A percentile compares a stretch with the other conserved stretches of the same genome.
These are phyloP conservation scores for Populus nigra DNA, from an alignment of 345 rosid species.

Conservation along the genomic window DNA sequence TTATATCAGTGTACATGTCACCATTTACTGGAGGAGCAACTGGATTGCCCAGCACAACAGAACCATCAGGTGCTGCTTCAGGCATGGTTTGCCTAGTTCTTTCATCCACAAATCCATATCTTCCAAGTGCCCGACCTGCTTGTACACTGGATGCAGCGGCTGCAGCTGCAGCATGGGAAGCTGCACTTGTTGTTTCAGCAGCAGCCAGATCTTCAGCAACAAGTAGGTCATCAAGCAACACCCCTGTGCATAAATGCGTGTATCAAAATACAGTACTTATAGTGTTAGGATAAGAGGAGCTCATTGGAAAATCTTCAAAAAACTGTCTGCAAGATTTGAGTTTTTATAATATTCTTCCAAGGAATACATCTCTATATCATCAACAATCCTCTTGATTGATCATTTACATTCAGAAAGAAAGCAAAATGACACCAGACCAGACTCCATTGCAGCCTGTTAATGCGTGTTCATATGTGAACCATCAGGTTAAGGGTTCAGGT, in stretches of 20 bases:
- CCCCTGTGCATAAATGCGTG: slow-evolving; percentile 51
- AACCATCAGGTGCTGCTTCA: slow-evolving; percentile 68
- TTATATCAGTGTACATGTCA: slow-evolving; percentile 87
- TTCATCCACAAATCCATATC: slow-evolving; percentile 80
- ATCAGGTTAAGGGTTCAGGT: neutral
- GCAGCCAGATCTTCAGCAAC: slow-evolving; percentile 96
- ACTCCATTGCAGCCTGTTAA: neutral
- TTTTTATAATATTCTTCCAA: neutral
- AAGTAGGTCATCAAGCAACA: slow-evolving; percentile 93
- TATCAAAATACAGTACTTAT: neutral
- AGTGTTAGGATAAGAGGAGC: neutral
- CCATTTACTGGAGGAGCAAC: slow-evolving; percentile 96
- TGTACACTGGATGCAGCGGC: slow-evolving; percentile 72
- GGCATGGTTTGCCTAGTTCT: slow-evolving; percentile 64
- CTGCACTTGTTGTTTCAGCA: slow-evolving; percentile 86
- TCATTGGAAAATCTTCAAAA: neutral
- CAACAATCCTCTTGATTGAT: neutral
- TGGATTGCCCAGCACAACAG: slow-evolving; percentile 87
- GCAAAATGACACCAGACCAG: neutral
- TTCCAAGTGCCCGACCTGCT: slow-evolving; percentile 61
- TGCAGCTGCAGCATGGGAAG: slow-evolving; percentile 91
- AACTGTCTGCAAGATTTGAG: neutral
- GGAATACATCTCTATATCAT: neutral
- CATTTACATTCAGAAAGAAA: neutral
- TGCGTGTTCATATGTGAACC: neutral